Percentiles rank a stretch among this genome's conserved stretches.
Evolutionary conservation across 2,329 filamentous ascomycete species (phyloP).

Genomic region (Neofusicoccum sp.): DNA sequence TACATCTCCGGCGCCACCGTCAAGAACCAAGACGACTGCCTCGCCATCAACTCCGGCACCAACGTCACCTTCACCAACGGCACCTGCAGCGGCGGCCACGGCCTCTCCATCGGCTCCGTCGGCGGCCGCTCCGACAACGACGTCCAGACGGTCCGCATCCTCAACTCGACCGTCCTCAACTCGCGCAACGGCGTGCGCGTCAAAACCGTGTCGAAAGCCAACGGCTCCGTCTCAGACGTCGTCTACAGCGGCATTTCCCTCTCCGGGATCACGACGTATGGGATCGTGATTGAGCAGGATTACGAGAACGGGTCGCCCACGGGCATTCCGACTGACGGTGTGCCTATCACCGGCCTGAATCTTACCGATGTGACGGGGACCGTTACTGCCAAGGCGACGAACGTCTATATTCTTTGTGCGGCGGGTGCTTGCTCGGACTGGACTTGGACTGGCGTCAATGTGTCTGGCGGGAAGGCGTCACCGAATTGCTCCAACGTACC

Average conservation of each 20-base stretch:
- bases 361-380: constrained; percentile 38
- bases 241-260: constrained; percentile 42
- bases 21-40: constrained; percentile 60
- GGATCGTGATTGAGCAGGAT: constrained; percentile 47
- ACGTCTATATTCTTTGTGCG: constrained; percentile 40
- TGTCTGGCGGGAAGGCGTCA: constrained; percentile 29
- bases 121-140: constrained; percentile 56
- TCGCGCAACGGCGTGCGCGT: constrained; percentile 59
- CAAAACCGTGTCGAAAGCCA: constrained; percentile 55
- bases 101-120: constrained; percentile 60
- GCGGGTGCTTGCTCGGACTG: constrained; percentile 35
- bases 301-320: constrained; percentile 41
- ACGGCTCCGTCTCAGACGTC: constrained; percentile 40
- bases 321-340: constrained; percentile 39
- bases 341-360: constrained; percentile 39
- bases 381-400: constrained; percentile 29
- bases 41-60: constrained; percentile 58
- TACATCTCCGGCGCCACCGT: constrained; percentile 53
- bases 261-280: constrained; percentile 39
- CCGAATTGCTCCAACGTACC: not conserved
- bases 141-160: constrained; percentile 54
- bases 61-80: constrained; percentile 39
- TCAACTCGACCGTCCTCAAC: constrained; percentile 48
- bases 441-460: constrained; percentile 36
- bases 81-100: constrained; percentile 54